These are phyloP conservation scores for Pythium biforme DNA, from an alignment of 352 stramenopile species.

Conservation along the genomic window DNA sequence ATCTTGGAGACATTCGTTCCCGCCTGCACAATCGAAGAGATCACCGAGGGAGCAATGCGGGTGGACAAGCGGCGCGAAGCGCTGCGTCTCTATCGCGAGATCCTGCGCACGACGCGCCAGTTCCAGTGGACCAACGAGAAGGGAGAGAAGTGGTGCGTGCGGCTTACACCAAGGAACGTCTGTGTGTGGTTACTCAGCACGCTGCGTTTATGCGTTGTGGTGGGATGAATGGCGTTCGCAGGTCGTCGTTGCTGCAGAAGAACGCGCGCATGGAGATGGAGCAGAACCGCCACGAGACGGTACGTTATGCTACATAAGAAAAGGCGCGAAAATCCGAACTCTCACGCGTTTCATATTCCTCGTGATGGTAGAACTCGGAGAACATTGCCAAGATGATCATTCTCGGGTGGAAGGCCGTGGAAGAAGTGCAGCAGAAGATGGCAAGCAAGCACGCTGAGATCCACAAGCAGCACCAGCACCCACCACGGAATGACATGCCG, in stretches of 20 bases:
- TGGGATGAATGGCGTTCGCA: no score
- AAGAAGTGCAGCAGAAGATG: conserved; percentile 78
- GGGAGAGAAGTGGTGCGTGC: conserved; percentile 59
- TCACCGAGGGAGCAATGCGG: conserved; percentile 30
- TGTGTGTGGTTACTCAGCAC: not conserved
- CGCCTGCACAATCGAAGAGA: not conserved
- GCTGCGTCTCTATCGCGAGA: conserved; percentile 79
- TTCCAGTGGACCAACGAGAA: conserved; percentile 80
- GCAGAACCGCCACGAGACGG: conserved; percentile 68
- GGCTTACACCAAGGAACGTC: no score
- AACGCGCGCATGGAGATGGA: conserved; percentile 84
- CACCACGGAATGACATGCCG: conserved; percentile 3
- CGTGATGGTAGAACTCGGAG: conserved; percentile 58
- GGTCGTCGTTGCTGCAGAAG: conserved; percentile 57
- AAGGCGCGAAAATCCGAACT: no score
- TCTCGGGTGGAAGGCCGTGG: conserved; percentile 72
- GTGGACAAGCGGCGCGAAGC: conserved; percentile 73
- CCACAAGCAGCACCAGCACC: conserved; percentile 8
- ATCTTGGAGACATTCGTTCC: not conserved
- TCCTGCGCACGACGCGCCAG: conserved; percentile 67
- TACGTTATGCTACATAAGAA: conserved; percentile 21
- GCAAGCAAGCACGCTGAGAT: conserved; percentile 26
- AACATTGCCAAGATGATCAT: conserved; percentile 78
- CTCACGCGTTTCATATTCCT: no score
- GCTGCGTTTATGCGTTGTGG: not conserved